phyloP scores from a whole-genome alignment of 208 protist genomes.

The Acanthamoeba lenticulata region DNA sequence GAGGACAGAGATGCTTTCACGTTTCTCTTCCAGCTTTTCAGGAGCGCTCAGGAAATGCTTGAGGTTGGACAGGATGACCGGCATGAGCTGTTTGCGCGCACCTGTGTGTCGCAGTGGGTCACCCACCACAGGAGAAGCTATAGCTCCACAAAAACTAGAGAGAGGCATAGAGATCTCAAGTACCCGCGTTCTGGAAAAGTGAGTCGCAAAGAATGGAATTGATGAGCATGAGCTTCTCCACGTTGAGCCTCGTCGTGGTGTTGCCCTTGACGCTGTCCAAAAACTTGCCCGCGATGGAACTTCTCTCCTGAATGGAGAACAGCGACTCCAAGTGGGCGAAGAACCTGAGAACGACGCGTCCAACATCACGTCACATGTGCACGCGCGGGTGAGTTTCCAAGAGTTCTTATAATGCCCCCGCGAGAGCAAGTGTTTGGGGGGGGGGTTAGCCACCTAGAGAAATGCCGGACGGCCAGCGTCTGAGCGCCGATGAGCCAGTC shows the following conservation, averaged over 20 bases:
- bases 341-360: constrained; percentile 66
- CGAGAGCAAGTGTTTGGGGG: neutral
- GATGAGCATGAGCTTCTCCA: constrained; percentile 63
- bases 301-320: constrained; percentile 71
- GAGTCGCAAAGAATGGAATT: constrained; percentile 32
- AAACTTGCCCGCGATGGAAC: constrained; percentile 69
- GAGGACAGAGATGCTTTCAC: constrained; percentile 49
- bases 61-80: constrained; percentile 42
- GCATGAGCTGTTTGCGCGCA: constrained; percentile 32
- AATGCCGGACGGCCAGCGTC: constrained; percentile 69
- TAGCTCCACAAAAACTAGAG: neutral
- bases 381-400: no score
- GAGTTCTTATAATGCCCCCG: constrained; percentile 9
- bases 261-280: constrained; percentile 68
- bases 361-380: neutral
- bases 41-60: constrained; percentile 35
- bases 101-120: neutral
- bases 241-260: constrained; percentile 9
- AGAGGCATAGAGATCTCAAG: neutral
- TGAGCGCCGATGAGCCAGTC: constrained; percentile 75
- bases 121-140: no score
- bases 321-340: constrained; percentile 71
- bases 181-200: constrained; percentile 55
- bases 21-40: constrained; percentile 52
- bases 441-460: neutral